Evolutionary conservation across 78 protist genomes (phyloP), one percentile per base, ranked within the genome.

Genomic region (Dictyostelium capitatum): DNA sequence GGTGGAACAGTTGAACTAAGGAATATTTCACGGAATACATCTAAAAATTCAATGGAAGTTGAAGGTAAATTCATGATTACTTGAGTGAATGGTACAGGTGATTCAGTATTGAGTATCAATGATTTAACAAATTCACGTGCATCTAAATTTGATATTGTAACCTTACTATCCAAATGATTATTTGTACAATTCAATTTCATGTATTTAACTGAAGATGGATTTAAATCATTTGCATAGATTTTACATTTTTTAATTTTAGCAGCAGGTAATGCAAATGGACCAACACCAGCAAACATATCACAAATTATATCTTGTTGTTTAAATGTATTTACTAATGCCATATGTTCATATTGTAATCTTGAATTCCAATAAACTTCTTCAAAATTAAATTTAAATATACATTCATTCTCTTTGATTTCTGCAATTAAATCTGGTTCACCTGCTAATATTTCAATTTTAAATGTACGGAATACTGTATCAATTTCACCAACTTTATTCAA

Each of bases 241-340:
- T 17, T 10, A 19, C 81, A 3, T 30, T 97, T 97, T 6, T 28
- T 20, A 37, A 41, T 20, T 30, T 91, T 93, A 6, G 98, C 98
- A 9, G 97, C 97, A 6, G 99, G 99, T 6, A 98, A 47, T 15
- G 98, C 99, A 62, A 99, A 99, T 9, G 99, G 99, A 28, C 99
- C 99, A 41, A 99, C 96, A 47, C 99, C 99, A 0, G 98, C 97
- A 32, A 98, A 79, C 95, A 98, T 77, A 74, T 99, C 99, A 59
- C 95, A 56, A 46, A 97, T 59, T 19, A 95, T 95, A 65, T 95
- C 97, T 25, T 20, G 17, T 15, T 43, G 25, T 28, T 8, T 25
- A 70, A 96, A 82, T 64, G 23, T 37, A 12, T 30, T 11, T n/a
- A 96, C 94, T 6, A 99, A 62, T 20, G 97, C 91, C 25, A n/a